Percentiles rank a stretch among this genome's conserved stretches.
Evolutionary conservation across 2,329 filamentous ascomycete genomes (phyloP).

Genomic region (Arthrobotrys musiformis): DNA sequence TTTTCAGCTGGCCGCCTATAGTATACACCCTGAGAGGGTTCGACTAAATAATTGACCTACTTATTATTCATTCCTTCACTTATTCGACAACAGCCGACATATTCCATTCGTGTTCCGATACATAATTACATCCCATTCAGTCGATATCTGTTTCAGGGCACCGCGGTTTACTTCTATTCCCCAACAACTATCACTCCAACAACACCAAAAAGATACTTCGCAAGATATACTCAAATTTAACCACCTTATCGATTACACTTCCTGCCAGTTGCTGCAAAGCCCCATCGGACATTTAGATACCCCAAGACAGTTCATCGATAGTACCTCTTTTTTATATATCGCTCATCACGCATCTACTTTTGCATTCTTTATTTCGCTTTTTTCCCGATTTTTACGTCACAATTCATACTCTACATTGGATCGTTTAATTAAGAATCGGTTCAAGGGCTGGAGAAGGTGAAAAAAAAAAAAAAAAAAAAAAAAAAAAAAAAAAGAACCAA

Average conservation of each 20-base stretch:
- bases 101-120: conserved; percentile 26
- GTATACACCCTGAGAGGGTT: conserved; percentile 13
- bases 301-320: not conserved
- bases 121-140: not conserved
- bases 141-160: not conserved
- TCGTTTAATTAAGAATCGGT: not conserved
- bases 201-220: not conserved
- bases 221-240: not conserved
- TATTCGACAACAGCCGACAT: conserved; percentile 8
- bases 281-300: not conserved
- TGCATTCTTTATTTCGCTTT: conserved; percentile 1
- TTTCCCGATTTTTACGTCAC: conserved; percentile 33
- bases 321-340: conserved; percentile 5
- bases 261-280: not conserved
- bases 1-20: conserved; percentile 2
- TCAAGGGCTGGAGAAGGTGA: too few species aligned
- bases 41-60: not conserved
- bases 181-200: not conserved
- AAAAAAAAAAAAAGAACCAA: conserved; percentile 4
- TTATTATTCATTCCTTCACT: conserved; percentile 11
- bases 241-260: not conserved
- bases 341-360: conserved; percentile 19
- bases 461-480: too few species aligned
- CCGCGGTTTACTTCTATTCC: not conserved
- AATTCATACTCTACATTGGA: conserved; percentile 2